Base-by-base conservation (phyloP, 31 red algal species). In the Odonthalia washingtoniensis region DNA sequence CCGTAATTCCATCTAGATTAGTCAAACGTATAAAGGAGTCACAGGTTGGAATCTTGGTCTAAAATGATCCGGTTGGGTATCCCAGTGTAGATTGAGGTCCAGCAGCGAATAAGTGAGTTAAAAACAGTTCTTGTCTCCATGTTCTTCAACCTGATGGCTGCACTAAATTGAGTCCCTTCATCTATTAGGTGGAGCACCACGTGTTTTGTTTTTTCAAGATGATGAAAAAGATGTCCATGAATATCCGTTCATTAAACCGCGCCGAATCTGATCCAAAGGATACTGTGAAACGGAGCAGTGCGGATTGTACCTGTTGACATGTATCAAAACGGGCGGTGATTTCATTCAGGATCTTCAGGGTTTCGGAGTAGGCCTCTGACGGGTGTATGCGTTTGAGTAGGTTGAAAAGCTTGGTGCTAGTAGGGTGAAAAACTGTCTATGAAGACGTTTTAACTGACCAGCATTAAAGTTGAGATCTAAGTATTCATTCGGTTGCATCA, bases 61-160 rank as follows among this genome's bases (percentile, higher is more conserved):
- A 46, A 14, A 1, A 84, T 61, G 3, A 84, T 84, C 1, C 65
- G 80, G 65, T 84, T 68, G 2, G 80, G 2, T 2, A 84, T 6
- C 4, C 80, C 80, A 65, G 66, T 84, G 9, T 84, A 84, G n/a
- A n/a, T n/a, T n/a, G n/a, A n/a, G n/a, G n/a, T n/a, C n/a, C n/a
- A n/a, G n/a, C n/a, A n/a, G n/a, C 21, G 27, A 18, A 72, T 1
- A 21, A 72, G 42, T 3, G 24, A 49, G 1, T 16, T 3, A 32
- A 30, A 84, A 37, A 84, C 53, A 3, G 35, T 49, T 12, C 28
- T 72, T 4, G 41, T 44, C n/a, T n/a, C n/a, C n/a, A n/a, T n/a
- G n/a, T n/a, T n/a, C n/a, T n/a, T n/a, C n/a, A n/a, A n/a, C n/a
- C n/a, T n/a, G n/a, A n/a, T n/a, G n/a, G n/a, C n/a, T n/a, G n/a